Conservation (phyloP, 2,329 filamentous ascomycete genomes). For the Coniella vitis region DNA sequence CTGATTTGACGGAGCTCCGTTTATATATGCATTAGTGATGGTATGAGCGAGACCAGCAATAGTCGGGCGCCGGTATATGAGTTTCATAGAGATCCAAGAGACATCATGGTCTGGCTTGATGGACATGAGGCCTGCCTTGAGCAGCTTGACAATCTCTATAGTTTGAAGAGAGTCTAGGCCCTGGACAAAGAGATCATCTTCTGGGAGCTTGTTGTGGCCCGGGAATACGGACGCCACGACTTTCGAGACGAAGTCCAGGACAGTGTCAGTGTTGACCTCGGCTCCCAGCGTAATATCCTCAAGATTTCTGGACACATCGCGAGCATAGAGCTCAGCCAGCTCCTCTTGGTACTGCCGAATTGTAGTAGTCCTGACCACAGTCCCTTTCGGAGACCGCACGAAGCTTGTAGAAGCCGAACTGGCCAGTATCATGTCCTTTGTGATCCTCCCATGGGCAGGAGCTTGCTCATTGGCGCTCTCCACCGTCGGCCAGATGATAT, state of each 20-base stretch:
- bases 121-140: constrained; percentile 11
- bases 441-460: constrained; percentile 8
- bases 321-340: background rate
- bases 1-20: background rate
- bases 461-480: constrained; percentile 6
- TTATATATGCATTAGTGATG: background rate
- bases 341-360: background rate
- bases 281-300: background rate
- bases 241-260: constrained; percentile 5
- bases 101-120: background rate
- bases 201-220: background rate
- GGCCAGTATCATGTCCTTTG: constrained; percentile 5
- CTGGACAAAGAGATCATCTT: constrained; percentile 15
- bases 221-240: constrained; percentile 12
- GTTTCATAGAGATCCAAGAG: constrained; percentile 9
- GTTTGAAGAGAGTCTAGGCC: constrained; percentile 18
- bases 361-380: constrained; percentile 4
- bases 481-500: constrained; percentile 9
- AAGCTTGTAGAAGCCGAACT: constrained; percentile 1
- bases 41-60: constrained; percentile 10
- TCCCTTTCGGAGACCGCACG: constrained; percentile 6
- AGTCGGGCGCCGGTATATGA: constrained; percentile 16
- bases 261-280: background rate
- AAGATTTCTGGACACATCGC: constrained; percentile 4
- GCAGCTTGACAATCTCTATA: constrained; percentile 15